Evolutionary conservation across 2,329 filamentous ascomycete genomes (phyloP).

Genomic region (Scedosporium aurantiacum): DNA sequence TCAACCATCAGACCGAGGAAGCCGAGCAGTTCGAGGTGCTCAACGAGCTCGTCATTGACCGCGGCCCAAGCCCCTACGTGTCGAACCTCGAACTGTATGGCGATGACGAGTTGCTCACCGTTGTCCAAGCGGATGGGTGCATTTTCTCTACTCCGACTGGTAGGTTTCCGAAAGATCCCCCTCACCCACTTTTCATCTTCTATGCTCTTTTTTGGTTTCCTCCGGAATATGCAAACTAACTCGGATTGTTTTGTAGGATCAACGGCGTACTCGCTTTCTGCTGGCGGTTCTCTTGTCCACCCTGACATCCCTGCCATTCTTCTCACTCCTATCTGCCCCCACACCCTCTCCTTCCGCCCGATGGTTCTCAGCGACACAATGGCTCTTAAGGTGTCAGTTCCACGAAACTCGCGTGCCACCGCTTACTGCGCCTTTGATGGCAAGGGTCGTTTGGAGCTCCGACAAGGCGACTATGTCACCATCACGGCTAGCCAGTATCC

Average conservation of each 20-base stretch:
- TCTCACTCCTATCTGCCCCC: constrained; percentile 92
- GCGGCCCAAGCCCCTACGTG: constrained; percentile 91
- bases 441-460: constrained; percentile 87
- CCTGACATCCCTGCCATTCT: constrained; percentile 95
- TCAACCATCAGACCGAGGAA: constrained; percentile 59
- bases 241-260: constrained; percentile 25
- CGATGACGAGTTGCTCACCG: constrained; percentile 86
- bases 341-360: constrained; percentile 90
- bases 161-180: not conserved
- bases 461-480: constrained; percentile 88
- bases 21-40: constrained; percentile 95
- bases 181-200: not conserved
- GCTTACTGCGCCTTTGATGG: constrained; percentile 97
- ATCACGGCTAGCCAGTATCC: constrained; percentile 94
- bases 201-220: not conserved
- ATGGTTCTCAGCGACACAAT: constrained; percentile 97
- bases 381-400: constrained; percentile 79
- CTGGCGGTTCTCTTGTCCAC: constrained; percentile 89
- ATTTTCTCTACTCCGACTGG: constrained; percentile 96
- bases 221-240: not conserved
- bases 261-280: constrained; percentile 92
- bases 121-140: constrained; percentile 92
- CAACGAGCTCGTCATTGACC: constrained; percentile 96
- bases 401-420: constrained; percentile 73
- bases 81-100: constrained; percentile 94